These are phyloP conservation scores for Rhododendron ovatum DNA, from an alignment of 148 eudicot species.

Conservation along the genomic window DNA sequence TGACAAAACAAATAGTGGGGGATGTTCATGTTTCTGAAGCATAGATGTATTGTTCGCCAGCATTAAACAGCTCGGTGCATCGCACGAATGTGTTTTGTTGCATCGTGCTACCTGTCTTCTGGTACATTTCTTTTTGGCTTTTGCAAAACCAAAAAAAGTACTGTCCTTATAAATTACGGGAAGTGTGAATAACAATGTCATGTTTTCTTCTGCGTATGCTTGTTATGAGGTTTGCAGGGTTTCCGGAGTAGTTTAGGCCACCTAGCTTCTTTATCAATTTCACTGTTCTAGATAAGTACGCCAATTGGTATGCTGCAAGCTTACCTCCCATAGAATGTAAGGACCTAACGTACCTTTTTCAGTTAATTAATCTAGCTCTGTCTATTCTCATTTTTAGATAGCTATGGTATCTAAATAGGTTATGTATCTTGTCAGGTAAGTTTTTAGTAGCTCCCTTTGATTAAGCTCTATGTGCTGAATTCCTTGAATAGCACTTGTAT, in stretches of 20 bases:
- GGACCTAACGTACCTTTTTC: neutral
- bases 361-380: neutral
- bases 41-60: slow-evolving; percentile 8
- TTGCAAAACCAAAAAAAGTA: too few species aligned
- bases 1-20: neutral
- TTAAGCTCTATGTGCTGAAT: neutral
- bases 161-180: too few species aligned
- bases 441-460: neutral
- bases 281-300: neutral
- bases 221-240: neutral
- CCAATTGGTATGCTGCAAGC: neutral
- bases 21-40: slow-evolving; percentile 10
- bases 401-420: neutral
- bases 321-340: neutral
- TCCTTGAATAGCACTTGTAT: neutral
- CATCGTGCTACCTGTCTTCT: slow-evolving; percentile 11
- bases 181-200: neutral
- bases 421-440: neutral
- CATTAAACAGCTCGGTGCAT: slow-evolving; percentile 9
- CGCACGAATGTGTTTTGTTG: neutral
- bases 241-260: neutral
- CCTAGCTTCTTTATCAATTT: neutral
- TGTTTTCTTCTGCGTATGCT: neutral
- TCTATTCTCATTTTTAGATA: neutral
- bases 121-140: neutral